Evolutionary conservation across 306 rosid genomes (phyloP).

Genomic region (Cicer arietinum): DNA sequence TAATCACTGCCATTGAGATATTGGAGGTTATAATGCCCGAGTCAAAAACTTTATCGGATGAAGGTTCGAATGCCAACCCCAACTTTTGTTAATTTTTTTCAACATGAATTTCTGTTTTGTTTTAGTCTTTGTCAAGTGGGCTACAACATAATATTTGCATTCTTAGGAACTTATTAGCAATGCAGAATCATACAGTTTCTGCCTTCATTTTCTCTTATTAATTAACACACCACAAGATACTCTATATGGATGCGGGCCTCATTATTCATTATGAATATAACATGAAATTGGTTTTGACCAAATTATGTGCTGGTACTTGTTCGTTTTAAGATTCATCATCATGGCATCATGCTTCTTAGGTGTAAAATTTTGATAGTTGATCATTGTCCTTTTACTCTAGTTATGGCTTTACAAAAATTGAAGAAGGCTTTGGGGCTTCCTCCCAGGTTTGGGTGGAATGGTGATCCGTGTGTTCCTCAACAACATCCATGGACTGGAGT

Average conservation of each 20-base stretch:
- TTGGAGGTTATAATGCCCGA: slow-evolving; percentile 77
- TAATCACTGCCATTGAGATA: slow-evolving; percentile 86
- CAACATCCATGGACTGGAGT: slow-evolving; percentile 98
- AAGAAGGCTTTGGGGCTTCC: slow-evolving; percentile 90
- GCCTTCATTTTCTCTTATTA: slow-evolving; percentile 7
- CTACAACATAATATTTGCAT: not conserved
- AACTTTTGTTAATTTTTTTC: slow-evolving; percentile 8
- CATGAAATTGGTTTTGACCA: slow-evolving; percentile 39
- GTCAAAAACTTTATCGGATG: slow-evolving; percentile 72
- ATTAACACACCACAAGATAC: slow-evolving; percentile 11
- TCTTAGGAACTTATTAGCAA: slow-evolving; percentile 22
- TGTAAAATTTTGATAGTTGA: slow-evolving; percentile 39
- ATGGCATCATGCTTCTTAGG: slow-evolving; percentile 38
- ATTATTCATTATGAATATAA: slow-evolving; percentile 6
- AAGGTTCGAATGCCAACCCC: slow-evolving; percentile 61
- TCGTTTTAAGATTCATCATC: slow-evolving; percentile 39
- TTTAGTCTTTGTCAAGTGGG: slow-evolving; percentile 33
- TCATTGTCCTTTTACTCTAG: slow-evolving; percentile 57
- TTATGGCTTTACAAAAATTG: slow-evolving; percentile 74
- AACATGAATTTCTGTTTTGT: not conserved
- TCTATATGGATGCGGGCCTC: slow-evolving; percentile 20
- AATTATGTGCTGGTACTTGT: slow-evolving; percentile 16
- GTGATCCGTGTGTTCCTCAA: slow-evolving; percentile 99
- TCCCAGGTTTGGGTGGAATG: slow-evolving; percentile 93
- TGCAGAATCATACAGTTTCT: slow-evolving; percentile 35